Base-by-base conservation (phyloP, 176 grass and related monocot species). In the Triticum dicoccoides region DNA sequence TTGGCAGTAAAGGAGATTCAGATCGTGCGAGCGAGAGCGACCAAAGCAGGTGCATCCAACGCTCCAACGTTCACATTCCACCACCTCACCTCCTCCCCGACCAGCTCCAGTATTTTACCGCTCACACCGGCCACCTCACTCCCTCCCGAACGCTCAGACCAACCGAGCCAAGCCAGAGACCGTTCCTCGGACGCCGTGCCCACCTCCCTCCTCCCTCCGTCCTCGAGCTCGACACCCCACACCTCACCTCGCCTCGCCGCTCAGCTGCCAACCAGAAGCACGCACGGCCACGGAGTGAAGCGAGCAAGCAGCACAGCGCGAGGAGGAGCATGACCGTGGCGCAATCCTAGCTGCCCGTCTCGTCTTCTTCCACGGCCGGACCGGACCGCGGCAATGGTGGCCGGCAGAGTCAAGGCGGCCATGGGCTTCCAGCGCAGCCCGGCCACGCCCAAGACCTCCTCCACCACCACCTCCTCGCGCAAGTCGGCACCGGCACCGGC, bases 341-440 rank as follows among this genome's bases (percentile, higher is more conserved):
- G 29, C 82, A 29, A 91, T 85, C 89, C 23, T 91, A 85, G 70
- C 33, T 34, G 69, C 71, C 58, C 58, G 39, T 84, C 87, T 84
- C 80, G 89, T 80, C 75, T 78, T 88, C 86, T 88, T 88, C 71
- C 17, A 91, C 71, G 86, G 51, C 69, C 42, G 88, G 91, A 78
- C 42, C 39, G 39, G 35, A 35, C 35, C 35, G 76, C 65, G 11
- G 24, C 25, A 68, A 95, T 99, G 97, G 97, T 99, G 85, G 83
- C 94, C n/a, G 94, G 97, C 23, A 88, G 91, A 47, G 97, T 99
- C 15, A 99, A 97, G 89, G 92, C 91, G 24, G 97, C 84, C 66
- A 99, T 99, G 92, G 94, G 97, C 41, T 94, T 99, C 90, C 94
- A 97, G 80, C 88, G 90, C 66, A 94, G 69, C 90, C 82, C 87